A percentile compares a stretch with the other conserved stretches of the same genome.
These are phyloP conservation scores for Phyllosticta capitalensis DNA, from an alignment of 2,329 filamentous ascomycete species.

Conservation along the genomic window DNA sequence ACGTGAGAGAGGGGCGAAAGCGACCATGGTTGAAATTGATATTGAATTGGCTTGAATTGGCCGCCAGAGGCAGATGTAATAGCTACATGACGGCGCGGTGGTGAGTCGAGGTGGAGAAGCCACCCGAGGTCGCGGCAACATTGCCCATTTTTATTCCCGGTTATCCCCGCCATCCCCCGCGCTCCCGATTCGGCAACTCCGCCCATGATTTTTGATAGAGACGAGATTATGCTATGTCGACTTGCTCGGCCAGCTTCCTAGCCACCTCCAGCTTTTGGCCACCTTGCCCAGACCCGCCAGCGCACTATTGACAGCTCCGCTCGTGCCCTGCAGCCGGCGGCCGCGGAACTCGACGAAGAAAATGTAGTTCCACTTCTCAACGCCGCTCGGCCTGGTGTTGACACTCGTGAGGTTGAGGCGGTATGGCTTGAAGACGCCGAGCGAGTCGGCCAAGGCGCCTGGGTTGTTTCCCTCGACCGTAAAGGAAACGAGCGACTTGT, in stretches of 20 bases:
- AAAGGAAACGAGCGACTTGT: slow-evolving; percentile 73
- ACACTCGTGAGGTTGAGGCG: slow-evolving; percentile 83
- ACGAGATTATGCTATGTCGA: not conserved
- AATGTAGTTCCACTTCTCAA: slow-evolving; percentile 75
- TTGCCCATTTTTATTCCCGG: slow-evolving; percentile 1
- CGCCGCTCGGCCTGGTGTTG: slow-evolving; percentile 70
- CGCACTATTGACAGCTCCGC: slow-evolving; percentile 50
- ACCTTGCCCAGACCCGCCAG: slow-evolving; percentile 49
- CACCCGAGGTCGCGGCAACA: not conserved
- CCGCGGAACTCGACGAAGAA: slow-evolving; percentile 90
- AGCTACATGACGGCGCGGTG: not conserved
- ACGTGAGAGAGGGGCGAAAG: not conserved
- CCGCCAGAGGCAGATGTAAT: not conserved
- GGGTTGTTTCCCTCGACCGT: slow-evolving; percentile 67
- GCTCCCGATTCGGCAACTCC: not conserved
- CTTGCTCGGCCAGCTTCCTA: slow-evolving; percentile 53
- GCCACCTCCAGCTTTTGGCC: slow-evolving; percentile 56
- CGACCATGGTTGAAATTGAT: not conserved
- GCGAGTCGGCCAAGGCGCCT: slow-evolving; percentile 72
- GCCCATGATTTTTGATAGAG: not conserved
- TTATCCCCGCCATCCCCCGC: not conserved
- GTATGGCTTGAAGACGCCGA: slow-evolving; percentile 66
- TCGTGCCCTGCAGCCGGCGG: slow-evolving; percentile 43
- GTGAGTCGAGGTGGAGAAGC: not conserved
- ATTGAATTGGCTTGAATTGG: not conserved